Conservation (phyloP, 2,329 filamentous ascomycete species). For the Davidsoniella australis region DNA sequence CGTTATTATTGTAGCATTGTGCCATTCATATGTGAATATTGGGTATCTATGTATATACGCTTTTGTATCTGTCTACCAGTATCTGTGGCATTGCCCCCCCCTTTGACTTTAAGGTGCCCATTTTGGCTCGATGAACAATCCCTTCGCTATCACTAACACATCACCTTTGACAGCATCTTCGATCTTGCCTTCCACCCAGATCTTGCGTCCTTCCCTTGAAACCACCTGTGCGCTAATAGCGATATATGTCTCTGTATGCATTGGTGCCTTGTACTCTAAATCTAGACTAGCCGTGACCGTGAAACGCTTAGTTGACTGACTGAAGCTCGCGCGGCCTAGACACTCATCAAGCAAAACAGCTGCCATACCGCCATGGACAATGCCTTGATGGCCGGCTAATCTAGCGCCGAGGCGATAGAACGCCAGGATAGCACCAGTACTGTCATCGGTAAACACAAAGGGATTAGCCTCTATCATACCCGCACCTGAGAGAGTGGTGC, state of each 20-base stretch:
- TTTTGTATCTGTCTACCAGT: neutral
- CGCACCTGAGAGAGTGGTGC: neutral
- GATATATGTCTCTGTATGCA: conserved; percentile 12
- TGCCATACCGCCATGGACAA: conserved; percentile 15
- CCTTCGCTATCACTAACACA: conserved; percentile 12
- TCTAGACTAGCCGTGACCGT: conserved; percentile 14
- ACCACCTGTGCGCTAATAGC: conserved; percentile 11
- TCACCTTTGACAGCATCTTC: conserved; percentile 11
- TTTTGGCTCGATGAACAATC: conserved; percentile 14
- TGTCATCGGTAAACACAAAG: conserved; percentile 6
- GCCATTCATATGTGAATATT: neutral
- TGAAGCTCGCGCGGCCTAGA: conserved; percentile 13
- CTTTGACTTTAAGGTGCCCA: conserved; percentile 8
- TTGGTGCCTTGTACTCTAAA: conserved; percentile 14
- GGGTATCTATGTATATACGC: neutral
- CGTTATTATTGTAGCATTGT: neutral
- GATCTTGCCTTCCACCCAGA: conserved; percentile 13
- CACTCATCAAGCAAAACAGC: conserved; percentile 15
- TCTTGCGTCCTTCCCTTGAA: conserved; percentile 14
- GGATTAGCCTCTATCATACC: conserved; percentile 8
- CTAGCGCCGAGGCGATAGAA: conserved; percentile 13
- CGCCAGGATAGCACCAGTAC: conserved; percentile 1
- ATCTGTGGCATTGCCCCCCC: neutral
- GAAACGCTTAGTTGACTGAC: conserved; percentile 11
- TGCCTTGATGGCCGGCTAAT: conserved; percentile 14